Base-by-base conservation (phyloP, 2,329 filamentous ascomycete genomes). In the Clarireedia monteithiana region DNA sequence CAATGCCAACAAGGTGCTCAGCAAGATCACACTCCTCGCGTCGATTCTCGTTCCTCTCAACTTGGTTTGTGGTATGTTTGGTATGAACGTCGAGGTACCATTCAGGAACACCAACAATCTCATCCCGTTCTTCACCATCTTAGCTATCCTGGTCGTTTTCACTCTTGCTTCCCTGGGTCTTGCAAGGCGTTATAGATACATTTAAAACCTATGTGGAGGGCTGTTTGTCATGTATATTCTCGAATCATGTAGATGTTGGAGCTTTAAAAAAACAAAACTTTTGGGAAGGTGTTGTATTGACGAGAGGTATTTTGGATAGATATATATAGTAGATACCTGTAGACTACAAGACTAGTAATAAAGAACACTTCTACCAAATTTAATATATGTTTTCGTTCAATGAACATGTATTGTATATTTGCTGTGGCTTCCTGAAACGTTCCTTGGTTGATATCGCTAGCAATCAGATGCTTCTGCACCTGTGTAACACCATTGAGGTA, bases 21-120 rank as follows among this genome's bases (percentile, higher is more conserved):
- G 90, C 74, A 96, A 96, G 75, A 94, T 99, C 65, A 99, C 94
- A 0, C 82, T 97, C 58, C 78, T 97, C 61, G 94, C 91, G 0
- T 96, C 92, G 3, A 89, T 99, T 63, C 81, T 99, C n/a, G 91
- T 99, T 57, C 94, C 94, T 3, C 83, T 99, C 63, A 99, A 97
- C 69, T 76, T 99, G 62, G 84, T 97, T 60, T 95, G 89, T 58
- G 55, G 66, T 71, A 62, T 66, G 55, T 66, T 66, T 67, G 89
- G 89, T 54, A 95, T 95, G 89, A 95, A 95, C 72, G 88, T 95
- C 1, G 68, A 70, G 4, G 85, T 94, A 15, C 89, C 89, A 0
- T 91, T 84, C 55, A 67, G 64, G 52, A 69, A 74, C 23, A 70
- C 70, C 20, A 66, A 61, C 0, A 75, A 69, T 52, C 64, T 81